These are phyloP conservation scores for Leishmania turanica DNA, from an alignment of 208 protist genomes.

Conservation along the genomic window DNA sequence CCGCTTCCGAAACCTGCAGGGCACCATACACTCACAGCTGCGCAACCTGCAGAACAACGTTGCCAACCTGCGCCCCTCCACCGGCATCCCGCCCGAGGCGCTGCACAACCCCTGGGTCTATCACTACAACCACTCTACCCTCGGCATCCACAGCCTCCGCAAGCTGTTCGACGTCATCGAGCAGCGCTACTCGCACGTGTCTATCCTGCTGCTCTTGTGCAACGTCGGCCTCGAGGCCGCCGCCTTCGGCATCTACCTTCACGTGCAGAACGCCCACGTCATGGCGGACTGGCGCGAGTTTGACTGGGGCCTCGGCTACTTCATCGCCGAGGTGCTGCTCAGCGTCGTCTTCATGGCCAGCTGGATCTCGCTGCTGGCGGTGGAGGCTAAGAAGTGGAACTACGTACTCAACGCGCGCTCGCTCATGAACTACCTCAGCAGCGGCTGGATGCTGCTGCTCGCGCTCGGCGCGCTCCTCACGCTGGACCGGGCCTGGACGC, in stretches of 20 bases:
- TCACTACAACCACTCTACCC: conserved; percentile 25
- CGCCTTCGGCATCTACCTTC: conserved; percentile 37
- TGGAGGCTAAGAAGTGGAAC: conserved; percentile 30
- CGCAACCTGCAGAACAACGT: conserved; percentile 40
- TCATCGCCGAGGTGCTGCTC: conserved; percentile 33
- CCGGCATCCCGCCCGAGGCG: background rate
- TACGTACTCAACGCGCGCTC: conserved; percentile 35
- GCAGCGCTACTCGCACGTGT: conserved; percentile 48
- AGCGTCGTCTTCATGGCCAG: conserved; percentile 34
- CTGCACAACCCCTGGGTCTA: conserved; percentile 19
- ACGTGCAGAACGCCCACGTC: conserved; percentile 16
- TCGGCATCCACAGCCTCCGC: conserved; percentile 41
- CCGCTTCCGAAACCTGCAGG: conserved; percentile 31
- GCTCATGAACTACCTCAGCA: conserved; percentile 40
- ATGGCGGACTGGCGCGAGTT: conserved; percentile 26
- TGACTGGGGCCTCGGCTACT: conserved; percentile 33
- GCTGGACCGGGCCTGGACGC: conserved; percentile 26
- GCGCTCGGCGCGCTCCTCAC: conserved; percentile 22
- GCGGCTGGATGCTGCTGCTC: conserved; percentile 38
- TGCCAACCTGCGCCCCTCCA: conserved; percentile 27
- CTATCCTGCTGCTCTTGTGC: conserved; percentile 33
- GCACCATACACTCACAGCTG: conserved; percentile 28
- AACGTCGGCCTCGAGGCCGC: conserved; percentile 33
- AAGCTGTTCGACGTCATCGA: conserved; percentile 55
- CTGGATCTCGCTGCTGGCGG: conserved; percentile 33